Conservation (phyloP, 1,284 basidiomycete species). For the Apiotrichum porosum region DNA sequence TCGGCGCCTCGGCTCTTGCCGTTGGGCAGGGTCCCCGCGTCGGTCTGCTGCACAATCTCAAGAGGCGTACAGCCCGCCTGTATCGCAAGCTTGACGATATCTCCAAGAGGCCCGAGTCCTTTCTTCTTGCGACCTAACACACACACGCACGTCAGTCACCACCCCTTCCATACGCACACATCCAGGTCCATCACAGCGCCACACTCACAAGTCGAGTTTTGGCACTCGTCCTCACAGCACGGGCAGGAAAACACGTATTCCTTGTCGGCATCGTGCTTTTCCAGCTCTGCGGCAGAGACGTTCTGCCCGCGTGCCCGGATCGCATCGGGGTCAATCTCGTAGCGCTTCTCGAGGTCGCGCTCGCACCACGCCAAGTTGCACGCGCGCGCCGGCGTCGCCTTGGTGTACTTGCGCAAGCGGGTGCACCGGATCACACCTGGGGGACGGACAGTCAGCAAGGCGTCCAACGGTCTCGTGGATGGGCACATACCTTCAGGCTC, state of each 20-base stretch:
- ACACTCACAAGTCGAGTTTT: slow-evolving; percentile 31
- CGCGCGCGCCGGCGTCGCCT: slow-evolving; percentile 10
- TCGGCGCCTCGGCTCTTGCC: neutral
- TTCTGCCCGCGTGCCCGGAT: slow-evolving; percentile 3
- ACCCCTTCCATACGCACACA: neutral
- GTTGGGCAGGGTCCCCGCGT: slow-evolving; percentile 1
- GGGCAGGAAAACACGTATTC: slow-evolving; percentile 28
- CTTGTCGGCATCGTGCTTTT: slow-evolving; percentile 11
- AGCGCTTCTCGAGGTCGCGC: slow-evolving; percentile 25
- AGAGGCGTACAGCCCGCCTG: slow-evolving; percentile 8
- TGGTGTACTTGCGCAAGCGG: slow-evolving; percentile 18
- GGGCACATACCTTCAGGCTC: slow-evolving; percentile 10
- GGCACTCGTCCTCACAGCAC: slow-evolving; percentile 29
- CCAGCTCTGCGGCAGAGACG: slow-evolving; percentile 1
- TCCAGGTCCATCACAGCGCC: neutral
- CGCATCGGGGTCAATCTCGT: slow-evolving; percentile 16
- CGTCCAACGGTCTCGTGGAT: neutral
- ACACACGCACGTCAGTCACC: neutral
- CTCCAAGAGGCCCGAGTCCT: slow-evolving; percentile 26
- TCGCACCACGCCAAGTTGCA: slow-evolving; percentile 35
- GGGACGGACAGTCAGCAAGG: too few species aligned
- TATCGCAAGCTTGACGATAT: slow-evolving; percentile 17
- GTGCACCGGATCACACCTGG: slow-evolving; percentile 31
- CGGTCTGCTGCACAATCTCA: slow-evolving; percentile 7
- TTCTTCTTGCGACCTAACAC: slow-evolving; percentile 28